Evolutionary conservation across 2,329 filamentous ascomycete species (phyloP).

Genomic region (Fonsecaea multimorphosa): DNA sequence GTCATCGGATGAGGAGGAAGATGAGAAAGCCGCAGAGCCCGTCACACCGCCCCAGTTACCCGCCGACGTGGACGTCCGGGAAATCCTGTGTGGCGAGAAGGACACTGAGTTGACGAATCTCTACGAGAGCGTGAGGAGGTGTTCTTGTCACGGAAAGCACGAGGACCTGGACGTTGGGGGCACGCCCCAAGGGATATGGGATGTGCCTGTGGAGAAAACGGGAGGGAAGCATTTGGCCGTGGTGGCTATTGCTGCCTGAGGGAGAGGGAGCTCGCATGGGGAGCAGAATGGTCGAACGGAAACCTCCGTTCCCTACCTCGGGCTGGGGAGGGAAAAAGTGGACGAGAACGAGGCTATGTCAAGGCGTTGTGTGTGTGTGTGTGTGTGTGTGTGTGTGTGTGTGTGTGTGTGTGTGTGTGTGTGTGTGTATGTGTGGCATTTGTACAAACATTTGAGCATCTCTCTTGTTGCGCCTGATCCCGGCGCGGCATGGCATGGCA

Average conservation of each 20-base stretch:
- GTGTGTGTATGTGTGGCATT: too few species aligned
- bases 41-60: slow-evolving; percentile 32
- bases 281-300: too few species aligned
- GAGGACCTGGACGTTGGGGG: slow-evolving; percentile 20
- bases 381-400: too few species aligned
- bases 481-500: too few species aligned
- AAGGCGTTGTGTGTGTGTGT: too few species aligned
- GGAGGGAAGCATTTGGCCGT: slow-evolving; percentile 33
- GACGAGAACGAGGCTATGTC: too few species aligned
- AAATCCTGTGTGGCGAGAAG: slow-evolving; percentile 31
- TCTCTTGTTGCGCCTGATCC: too few species aligned
- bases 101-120: slow-evolving; percentile 30
- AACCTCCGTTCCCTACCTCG: too few species aligned
- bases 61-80: slow-evolving; percentile 29
- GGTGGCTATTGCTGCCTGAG: slow-evolving; percentile 26
- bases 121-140: slow-evolving; percentile 33
- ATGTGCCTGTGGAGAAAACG: slow-evolving; percentile 31
- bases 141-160: slow-evolving; percentile 30
- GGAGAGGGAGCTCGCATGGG: not conserved
- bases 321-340: too few species aligned
- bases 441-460: too few species aligned
- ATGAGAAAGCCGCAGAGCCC: slow-evolving; percentile 22
- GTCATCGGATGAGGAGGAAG: slow-evolving; percentile 26
- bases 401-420: too few species aligned
- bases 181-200: slow-evolving; percentile 26